A percentile compares a stretch with the other conserved stretches of the same genome.
These are phyloP conservation scores for Penicillium waksmanii DNA, from an alignment of 495 filamentous ascomycete genomes.

Conservation along the genomic window DNA sequence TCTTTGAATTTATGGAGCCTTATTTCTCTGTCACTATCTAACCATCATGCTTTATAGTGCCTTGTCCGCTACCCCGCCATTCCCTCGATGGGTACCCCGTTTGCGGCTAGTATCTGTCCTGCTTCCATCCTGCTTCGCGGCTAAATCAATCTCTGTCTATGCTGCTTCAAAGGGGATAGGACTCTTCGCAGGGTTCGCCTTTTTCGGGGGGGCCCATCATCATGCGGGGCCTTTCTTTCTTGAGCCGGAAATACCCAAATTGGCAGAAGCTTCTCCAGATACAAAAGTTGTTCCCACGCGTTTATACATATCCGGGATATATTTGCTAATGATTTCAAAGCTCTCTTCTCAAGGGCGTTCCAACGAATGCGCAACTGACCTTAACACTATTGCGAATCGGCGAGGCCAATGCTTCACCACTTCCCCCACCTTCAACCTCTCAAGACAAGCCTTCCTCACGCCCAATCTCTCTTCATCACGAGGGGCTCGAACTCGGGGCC, in stretches of 20 bases:
- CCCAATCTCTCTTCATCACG: conserved; percentile 35
- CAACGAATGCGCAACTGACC: conserved; percentile 85
- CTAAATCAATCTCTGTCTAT: conserved; percentile 66
- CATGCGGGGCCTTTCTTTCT: conserved; percentile 56
- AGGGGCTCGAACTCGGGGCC: conserved; percentile 49
- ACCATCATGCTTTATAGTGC: conserved; percentile 49
- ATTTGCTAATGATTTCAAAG: conserved; percentile 35
- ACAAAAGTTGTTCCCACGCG: conserved; percentile 53
- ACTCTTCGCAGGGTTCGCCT: conserved; percentile 67
- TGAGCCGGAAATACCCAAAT: conserved; percentile 69
- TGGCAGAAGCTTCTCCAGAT: conserved; percentile 79
- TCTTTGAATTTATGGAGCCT: background rate
- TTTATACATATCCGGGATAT: too few species aligned
- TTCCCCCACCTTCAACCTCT: conserved; percentile 74
- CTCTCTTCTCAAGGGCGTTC: conserved; percentile 77
- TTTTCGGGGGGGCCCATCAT: conserved; percentile 83
- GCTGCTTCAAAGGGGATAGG: conserved; percentile 68
- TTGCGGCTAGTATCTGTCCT: conserved; percentile 65
- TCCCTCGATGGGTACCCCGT: conserved; percentile 63
- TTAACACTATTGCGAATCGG: conserved; percentile 83
- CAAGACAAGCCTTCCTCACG: conserved; percentile 52
- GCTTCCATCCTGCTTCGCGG: conserved; percentile 59
- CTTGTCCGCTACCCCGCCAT: conserved; percentile 75
- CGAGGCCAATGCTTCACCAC: conserved; percentile 76
- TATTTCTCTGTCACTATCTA: background rate